Conservation (phyloP, 2,329 filamentous ascomycete genomes). For the Ceratocystis lukuohia region DNA sequence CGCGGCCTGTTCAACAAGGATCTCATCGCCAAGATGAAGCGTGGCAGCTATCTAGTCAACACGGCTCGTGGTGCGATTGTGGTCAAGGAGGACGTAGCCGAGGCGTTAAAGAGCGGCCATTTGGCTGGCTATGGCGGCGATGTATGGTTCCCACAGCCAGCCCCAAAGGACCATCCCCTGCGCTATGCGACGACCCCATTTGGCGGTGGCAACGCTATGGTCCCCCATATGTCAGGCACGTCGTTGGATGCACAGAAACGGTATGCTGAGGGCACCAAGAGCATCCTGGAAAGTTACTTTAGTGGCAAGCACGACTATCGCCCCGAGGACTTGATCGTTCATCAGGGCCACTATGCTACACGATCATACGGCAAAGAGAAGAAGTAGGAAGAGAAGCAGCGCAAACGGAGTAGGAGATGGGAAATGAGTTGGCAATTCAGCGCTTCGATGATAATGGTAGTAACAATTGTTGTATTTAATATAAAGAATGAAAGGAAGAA, state of each 20-base stretch:
- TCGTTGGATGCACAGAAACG: conserved; percentile 95
- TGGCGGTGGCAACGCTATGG: conserved; percentile 96
- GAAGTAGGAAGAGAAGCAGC: conserved; percentile 21
- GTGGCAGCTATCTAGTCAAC: conserved; percentile 95
- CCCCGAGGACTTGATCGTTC: conserved; percentile 80
- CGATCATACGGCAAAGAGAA: conserved; percentile 67
- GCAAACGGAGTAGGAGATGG: conserved; percentile 30
- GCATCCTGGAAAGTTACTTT: conserved; percentile 85
- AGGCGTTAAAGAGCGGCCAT: conserved; percentile 80
- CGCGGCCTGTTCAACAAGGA: conserved; percentile 97
- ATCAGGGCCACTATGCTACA: conserved; percentile 84
- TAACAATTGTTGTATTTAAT: conserved; percentile 4
- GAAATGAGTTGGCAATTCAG: background rate
- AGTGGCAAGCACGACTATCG: conserved; percentile 76
- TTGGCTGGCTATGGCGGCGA: conserved; percentile 80
- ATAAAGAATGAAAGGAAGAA: background rate
- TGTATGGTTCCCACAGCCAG: conserved; percentile 96
- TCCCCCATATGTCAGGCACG: conserved; percentile 96
- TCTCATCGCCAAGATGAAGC: conserved; percentile 97
- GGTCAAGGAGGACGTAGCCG: conserved; percentile 97
- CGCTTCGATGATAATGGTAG: background rate
- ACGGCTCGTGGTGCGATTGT: conserved; percentile 97
- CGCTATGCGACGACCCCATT: conserved; percentile 88
- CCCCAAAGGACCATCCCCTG: conserved; percentile 81
- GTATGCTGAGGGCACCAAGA: conserved; percentile 77